Conservation (phyloP, 2,329 filamentous ascomycete genomes). For the Xylaria arbuscula region DNA sequence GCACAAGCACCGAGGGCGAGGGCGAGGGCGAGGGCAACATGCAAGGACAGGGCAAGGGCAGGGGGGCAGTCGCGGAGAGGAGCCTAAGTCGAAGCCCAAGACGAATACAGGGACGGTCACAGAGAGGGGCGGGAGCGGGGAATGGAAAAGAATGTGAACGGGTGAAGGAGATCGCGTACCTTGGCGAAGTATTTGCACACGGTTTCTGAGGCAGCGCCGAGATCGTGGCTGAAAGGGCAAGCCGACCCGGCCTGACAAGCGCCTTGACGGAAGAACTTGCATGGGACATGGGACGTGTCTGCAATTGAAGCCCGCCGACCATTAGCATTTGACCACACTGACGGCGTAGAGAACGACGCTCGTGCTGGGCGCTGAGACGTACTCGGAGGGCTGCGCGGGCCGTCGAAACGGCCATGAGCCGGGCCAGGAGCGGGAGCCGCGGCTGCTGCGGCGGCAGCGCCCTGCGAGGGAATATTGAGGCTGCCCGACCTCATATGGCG, state of each 20-base stretch:
- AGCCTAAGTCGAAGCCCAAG: background rate
- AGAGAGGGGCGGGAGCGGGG: background rate
- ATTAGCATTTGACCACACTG: constrained; percentile 21
- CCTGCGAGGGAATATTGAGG: constrained; percentile 61
- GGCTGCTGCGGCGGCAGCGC: constrained; percentile 50
- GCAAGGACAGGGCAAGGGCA: background rate
- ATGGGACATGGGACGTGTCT: constrained; percentile 98
- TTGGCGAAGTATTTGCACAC: constrained; percentile 99
- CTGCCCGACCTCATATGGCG: constrained; percentile 69
- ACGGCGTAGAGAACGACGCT: background rate
- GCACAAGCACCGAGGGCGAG: constrained; percentile 9
- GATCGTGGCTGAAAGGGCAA: constrained; percentile 95
- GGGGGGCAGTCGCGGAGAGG: background rate
- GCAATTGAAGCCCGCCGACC: constrained; percentile 20
- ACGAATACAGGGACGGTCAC: background rate
- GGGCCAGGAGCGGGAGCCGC: constrained; percentile 40
- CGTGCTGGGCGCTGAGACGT: constrained; percentile 51
- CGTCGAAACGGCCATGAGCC: constrained; percentile 62
- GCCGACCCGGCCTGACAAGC: constrained; percentile 95
- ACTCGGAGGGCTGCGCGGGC: constrained; percentile 72
- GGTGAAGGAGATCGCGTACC: constrained; percentile 64
- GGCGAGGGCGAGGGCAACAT: background rate
- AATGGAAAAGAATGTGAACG: background rate
- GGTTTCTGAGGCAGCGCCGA: constrained; percentile 84
- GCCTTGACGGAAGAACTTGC: constrained; percentile 98